Base-by-base conservation (phyloP, 441 rosid genomes). In the Iberis amara region DNA sequence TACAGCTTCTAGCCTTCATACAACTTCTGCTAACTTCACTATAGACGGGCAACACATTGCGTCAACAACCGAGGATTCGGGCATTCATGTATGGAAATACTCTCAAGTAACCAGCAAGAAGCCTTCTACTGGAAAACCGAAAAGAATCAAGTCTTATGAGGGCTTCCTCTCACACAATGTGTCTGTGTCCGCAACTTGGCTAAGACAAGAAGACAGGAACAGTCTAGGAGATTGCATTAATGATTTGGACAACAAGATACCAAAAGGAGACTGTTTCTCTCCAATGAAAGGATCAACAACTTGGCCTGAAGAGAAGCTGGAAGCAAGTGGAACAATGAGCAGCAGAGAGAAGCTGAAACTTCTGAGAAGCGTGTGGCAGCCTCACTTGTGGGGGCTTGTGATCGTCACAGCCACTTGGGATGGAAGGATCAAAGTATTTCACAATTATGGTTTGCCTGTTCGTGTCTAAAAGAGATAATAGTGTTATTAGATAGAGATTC, bases 251-350 rank as follows among this genome's bases (percentile, higher is more conserved):
- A 48, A 48, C 33, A 40, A 47, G 31, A 39, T 13, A 11, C 48
- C 48, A 12, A 47, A 39, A 30, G 30, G 6, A 47, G 64, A 59
- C 18, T 48, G 64, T 30, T 48, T 59, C 41, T 18, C 64, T 15
- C 64, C 63, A 9, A 66, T 67, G 11, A 75, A 62, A 71, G 71
- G 80, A 14, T 65, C 75, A 0, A 75, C 69, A 6, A 78, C 80
- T 7, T 78, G 80, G 83, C 83, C 83, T 0, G 83, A 75, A 56
- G 80, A 78, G 67, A 65, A 65, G 55, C 73, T 78, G 53, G 73
- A 68, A 0, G 33, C 48, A 27, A 60, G 66, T 1, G 63, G 61
- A 27, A 39, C 46, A 14, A 42, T 52, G 39, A 45, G 68, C 9
- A 61, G 70, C 23, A 71, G 55, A 50, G 68, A 69, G 40, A 59